Evolutionary conservation across 2,329 filamentous ascomycete genomes (phyloP), one percentile per base, ranked within the genome.

Genomic region (Talaromyces amestolkiae): DNA sequence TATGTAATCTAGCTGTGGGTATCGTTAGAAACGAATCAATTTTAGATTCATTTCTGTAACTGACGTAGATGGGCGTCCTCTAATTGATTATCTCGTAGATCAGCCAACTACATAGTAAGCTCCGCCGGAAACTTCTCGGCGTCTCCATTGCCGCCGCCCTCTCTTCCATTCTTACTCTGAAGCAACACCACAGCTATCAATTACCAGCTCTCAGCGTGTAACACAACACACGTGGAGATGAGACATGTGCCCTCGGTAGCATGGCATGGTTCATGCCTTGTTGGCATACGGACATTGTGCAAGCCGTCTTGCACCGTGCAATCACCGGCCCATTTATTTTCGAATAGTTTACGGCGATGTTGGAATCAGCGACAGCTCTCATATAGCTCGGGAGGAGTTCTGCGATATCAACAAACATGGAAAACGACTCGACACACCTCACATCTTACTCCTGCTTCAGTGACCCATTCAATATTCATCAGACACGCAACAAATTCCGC

Each of bases 201-300:
- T 15, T 11, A 2, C 47, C 45, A 35, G 11, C 17, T 62, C 60
- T 62, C 59, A 41, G 19, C 53, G 61, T 63, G 61, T 17, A 33
- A 58, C 61, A 47, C 33, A 60, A 24, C 62, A 56, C 61, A 56
- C 61, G 61, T 54, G 64, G 75, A 74, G 71, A 81, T 81, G 79
- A 80, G 73, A 73, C 77, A 78, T 79, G 78, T 71, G 67, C 70
- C 76, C 70, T 73, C 75, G 68, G 68, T 75, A 72, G 72, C 76
- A 76, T 80, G 78, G 79, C 76, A 77, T 70, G 70, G 72, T 63
- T 72, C 78, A 72, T 79, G 78, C 72, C 62, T 60, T 53, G 68
- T 70, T 65, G 77, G 76, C 65, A 68, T 78, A 59, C 73, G 73
- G 59, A 65, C 70, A 66, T 61, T 66, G 63, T 70, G 71, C 60